A percentile compares a stretch with the other conserved stretches of the same genome.
These are phyloP conservation scores for Naegleria lovaniensis DNA, from an alignment of 208 protist species.

Conservation along the genomic window DNA sequence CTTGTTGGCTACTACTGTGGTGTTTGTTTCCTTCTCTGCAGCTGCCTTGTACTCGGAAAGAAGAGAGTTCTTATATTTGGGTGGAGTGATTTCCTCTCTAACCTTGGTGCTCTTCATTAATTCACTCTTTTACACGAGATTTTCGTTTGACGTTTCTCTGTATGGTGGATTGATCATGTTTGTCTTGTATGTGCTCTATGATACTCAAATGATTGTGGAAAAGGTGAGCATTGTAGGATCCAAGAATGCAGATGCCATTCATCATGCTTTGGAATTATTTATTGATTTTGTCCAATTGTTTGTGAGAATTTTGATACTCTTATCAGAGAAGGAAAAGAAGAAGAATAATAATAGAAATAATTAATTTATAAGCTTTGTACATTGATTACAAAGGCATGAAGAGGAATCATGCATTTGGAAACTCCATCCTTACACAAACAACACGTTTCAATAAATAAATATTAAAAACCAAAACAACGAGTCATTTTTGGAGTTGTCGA, in stretches of 20 bases:
- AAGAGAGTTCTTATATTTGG: slow-evolving; percentile 38
- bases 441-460: too few relatives aligned
- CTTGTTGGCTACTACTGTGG: slow-evolving; percentile 31
- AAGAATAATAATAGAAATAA: neutral
- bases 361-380: too few relatives aligned
- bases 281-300: slow-evolving; percentile 49
- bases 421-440: too few relatives aligned
- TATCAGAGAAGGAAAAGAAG: slow-evolving; percentile 38
- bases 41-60: slow-evolving; percentile 26
- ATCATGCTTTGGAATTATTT: slow-evolving; percentile 49
- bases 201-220: slow-evolving; percentile 53
- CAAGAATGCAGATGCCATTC: slow-evolving; percentile 28
- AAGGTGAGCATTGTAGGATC: slow-evolving; percentile 20
- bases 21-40: slow-evolving; percentile 42
- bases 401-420: too few relatives aligned
- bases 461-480: too few relatives aligned
- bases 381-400: too few relatives aligned
- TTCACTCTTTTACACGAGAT: slow-evolving; percentile 20
- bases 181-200: slow-evolving; percentile 44
- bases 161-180: slow-evolving; percentile 50
- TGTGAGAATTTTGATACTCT: slow-evolving; percentile 47
- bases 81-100: slow-evolving; percentile 36
- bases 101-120: slow-evolving; percentile 29
- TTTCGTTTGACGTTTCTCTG: slow-evolving; percentile 30
- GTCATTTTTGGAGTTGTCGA: too few relatives aligned